A percentile compares a stretch with the other conserved stretches of the same genome.
These are phyloP conservation scores for Rhodotorula sp. DNA, from an alignment of 1,284 basidiomycete genomes.

Conservation along the genomic window DNA sequence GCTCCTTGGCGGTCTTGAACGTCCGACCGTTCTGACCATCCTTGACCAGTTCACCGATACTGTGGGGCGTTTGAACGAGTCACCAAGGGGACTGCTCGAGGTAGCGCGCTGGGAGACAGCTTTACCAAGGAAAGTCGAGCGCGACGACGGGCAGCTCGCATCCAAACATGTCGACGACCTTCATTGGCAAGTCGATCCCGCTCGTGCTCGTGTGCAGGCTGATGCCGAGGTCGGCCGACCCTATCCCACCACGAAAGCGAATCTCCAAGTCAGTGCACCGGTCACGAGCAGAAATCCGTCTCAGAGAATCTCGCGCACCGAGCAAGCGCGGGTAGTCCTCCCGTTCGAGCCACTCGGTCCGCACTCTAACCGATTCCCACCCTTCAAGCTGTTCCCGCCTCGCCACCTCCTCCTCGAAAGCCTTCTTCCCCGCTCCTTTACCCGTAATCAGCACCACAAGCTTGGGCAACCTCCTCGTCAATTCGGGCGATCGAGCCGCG, in stretches of 20 bases:
- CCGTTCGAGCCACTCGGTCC: constrained; percentile 81
- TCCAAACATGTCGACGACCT: constrained; percentile 99
- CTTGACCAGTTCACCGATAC: constrained; percentile 82
- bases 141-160: constrained; percentile 92
- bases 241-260: constrained; percentile 50
- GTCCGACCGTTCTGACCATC: constrained; percentile 77
- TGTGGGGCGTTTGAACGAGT: too few relatives aligned
- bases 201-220: constrained; percentile 89
- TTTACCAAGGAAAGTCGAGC: constrained; percentile 75
- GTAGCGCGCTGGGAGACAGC: too few relatives aligned
- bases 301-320: too few relatives aligned
- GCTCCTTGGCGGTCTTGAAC: constrained; percentile 67
- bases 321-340: constrained; percentile 84
- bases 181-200: constrained; percentile 94
- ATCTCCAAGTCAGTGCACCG: not conserved
- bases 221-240: constrained; percentile 88
- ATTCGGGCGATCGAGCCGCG: constrained; percentile 48
- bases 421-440: constrained; percentile 73
- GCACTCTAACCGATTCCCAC: constrained; percentile 74
- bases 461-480: constrained; percentile 71
- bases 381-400: constrained; percentile 55
- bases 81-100: too few relatives aligned
- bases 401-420: constrained; percentile 69
- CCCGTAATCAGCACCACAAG: constrained; percentile 87
- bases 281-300: too few relatives aligned